A percentile compares a stretch with the other conserved stretches of the same genome.
phyloP scores from a whole-genome alignment of 2,329 filamentous ascomycete genomes.

The Talaromyces sp. region DNA sequence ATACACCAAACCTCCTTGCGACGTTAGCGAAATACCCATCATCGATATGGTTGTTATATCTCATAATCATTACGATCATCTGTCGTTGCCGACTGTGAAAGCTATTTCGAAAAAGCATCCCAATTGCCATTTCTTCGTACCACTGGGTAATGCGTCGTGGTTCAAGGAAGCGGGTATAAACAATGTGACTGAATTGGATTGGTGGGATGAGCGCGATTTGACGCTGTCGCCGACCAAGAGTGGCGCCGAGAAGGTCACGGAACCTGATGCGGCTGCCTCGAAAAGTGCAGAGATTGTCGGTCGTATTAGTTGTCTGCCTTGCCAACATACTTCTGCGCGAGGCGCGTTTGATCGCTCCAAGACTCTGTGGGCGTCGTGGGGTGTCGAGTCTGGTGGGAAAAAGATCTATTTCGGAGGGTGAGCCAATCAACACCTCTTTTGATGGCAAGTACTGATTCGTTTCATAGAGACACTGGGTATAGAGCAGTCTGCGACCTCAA shows the following conservation, averaged over 20 bases:
- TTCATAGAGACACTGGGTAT: constrained; percentile 80
- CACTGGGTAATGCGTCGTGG: constrained; percentile 79
- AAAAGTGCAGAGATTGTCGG: constrained; percentile 59
- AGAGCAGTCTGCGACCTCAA: constrained; percentile 68
- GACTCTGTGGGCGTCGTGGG: constrained; percentile 90
- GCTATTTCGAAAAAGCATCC: constrained; percentile 71
- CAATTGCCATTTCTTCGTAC: constrained; percentile 82
- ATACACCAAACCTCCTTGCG: constrained; percentile 74
- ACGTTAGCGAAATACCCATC: constrained; percentile 70
- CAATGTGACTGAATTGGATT: constrained; percentile 86
- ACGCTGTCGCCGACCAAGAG: constrained; percentile 52
- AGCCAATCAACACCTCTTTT: constrained; percentile 23
- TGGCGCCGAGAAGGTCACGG: constrained; percentile 25
- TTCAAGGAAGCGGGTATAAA: constrained; percentile 68
- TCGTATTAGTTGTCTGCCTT: constrained; percentile 73
- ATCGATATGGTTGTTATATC: constrained; percentile 66
- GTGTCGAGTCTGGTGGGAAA: constrained; percentile 67
- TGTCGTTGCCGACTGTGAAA: constrained; percentile 72
- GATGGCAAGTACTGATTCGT: constrained; percentile 25
- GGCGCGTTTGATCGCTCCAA: constrained; percentile 66
- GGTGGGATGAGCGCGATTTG: constrained; percentile 87
- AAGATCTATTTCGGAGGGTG: constrained; percentile 80
- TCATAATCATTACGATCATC: constrained; percentile 91
- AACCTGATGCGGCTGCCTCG: background rate
- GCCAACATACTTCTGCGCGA: constrained; percentile 77